phyloP scores from a whole-genome alignment of 805 yeast species.

The Monosporozyma unispora region DNA sequence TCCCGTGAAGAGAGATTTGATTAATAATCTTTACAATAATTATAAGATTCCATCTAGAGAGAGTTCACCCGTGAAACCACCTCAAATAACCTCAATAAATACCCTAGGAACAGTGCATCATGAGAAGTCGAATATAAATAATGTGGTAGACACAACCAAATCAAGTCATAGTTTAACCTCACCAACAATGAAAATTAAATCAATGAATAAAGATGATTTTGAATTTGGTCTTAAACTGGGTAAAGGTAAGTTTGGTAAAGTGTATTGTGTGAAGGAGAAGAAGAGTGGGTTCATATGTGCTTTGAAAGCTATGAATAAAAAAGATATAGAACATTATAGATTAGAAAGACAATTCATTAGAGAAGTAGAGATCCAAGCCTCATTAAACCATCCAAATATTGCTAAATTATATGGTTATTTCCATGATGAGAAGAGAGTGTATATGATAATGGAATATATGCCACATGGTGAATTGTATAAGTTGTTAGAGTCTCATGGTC shows the following conservation, averaged over 20 bases:
- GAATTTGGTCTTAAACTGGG: constrained; percentile 85
- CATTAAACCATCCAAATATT: constrained; percentile 68
- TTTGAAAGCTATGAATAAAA: constrained; percentile 80
- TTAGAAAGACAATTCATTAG: constrained; percentile 80
- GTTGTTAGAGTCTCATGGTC: constrained; percentile 51
- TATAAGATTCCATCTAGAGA: constrained; percentile 8
- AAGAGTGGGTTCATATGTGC: constrained; percentile 77
- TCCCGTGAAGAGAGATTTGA: background rate
- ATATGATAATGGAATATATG: constrained; percentile 75
- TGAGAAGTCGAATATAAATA: background rate
- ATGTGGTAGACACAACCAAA: background rate
- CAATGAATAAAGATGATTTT: constrained; percentile 42
- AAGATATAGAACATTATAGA: constrained; percentile 62
- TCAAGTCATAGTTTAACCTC: background rate
- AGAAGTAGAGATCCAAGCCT: constrained; percentile 85
- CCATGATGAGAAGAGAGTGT: constrained; percentile 71
- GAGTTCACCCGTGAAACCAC: background rate
- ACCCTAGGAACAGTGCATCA: background rate
- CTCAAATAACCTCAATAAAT: background rate
- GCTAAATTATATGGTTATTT: constrained; percentile 80
- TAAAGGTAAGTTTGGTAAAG: constrained; percentile 89
- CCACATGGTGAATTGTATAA: constrained; percentile 82
- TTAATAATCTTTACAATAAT: background rate
- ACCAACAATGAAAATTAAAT: constrained; percentile 6
- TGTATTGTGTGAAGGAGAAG: constrained; percentile 77